Conservation (phyloP, 176 grass and related monocot genomes). For the Triticum turgidum region DNA sequence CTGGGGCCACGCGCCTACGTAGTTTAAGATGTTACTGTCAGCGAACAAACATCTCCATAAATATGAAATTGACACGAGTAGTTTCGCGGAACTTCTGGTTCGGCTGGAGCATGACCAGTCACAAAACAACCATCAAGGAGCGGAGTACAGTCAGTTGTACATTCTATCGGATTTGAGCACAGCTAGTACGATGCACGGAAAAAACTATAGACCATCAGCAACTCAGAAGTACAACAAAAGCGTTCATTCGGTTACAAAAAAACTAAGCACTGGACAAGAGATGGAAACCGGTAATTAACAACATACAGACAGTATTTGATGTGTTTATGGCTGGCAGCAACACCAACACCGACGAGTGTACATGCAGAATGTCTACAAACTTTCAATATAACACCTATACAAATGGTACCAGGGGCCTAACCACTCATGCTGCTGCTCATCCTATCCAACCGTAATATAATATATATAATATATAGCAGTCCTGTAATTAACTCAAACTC, state of each 20-base stretch:
- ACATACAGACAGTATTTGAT: slow-evolving; percentile 11
- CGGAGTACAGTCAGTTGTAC: neutral
- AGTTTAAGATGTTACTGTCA: neutral
- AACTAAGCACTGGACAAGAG: neutral
- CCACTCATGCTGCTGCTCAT: slow-evolving; percentile 2
- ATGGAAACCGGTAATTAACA: neutral
- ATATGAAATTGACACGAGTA: too few relatives aligned
- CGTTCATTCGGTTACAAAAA: neutral
- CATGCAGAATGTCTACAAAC: slow-evolving; percentile 38
- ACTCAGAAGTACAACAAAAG: neutral
- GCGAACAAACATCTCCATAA: neutral
- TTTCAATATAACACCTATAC: slow-evolving; percentile 47
- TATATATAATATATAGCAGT: slow-evolving; percentile 1
- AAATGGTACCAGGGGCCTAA: slow-evolving; percentile 51
- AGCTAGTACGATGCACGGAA: neutral
- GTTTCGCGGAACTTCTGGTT: too few relatives aligned
- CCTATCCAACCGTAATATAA: slow-evolving; percentile 27
- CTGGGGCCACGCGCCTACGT: neutral
- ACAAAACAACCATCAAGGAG: too few relatives aligned
- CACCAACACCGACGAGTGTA: slow-evolving; percentile 18
- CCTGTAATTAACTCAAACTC: slow-evolving; percentile 23
- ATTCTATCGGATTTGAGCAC: neutral
- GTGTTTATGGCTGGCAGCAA: slow-evolving; percentile 23
- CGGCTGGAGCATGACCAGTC: too few relatives aligned
- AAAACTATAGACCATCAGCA: neutral